Base-by-base conservation (phyloP, 768 basidiomycete species). In the Agaricus sinodeliciosus region DNA sequence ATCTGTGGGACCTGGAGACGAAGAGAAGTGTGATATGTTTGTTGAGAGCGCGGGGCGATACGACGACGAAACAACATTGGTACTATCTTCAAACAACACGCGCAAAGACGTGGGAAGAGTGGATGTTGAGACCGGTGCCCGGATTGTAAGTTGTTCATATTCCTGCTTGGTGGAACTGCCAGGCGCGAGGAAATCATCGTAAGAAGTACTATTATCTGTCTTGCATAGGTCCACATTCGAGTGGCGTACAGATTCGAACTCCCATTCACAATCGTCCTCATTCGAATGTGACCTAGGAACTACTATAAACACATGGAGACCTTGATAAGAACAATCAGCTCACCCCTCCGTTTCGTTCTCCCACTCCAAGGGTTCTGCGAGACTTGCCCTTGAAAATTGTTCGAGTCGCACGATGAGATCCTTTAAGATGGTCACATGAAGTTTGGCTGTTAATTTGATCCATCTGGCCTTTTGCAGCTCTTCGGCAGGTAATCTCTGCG, bases 391-490 rank as follows among this genome's bases (percentile, higher is more conserved):
- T 39, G 82, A 81, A 4, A 83, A 86, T 26, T 80, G 75, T 58
- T 94, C 84, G 47, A 92, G 85, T 19, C 85, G 84, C 22, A 80
- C 68, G 43, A 96, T 77, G 28, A 98, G 75, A 51, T 98, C 96
- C 58, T 84, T 85, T 15, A 98, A 71, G 15, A 80, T 70, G 0
- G 83, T 73, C 12, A 93, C 70, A 1, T 81, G 76, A 1, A 78
- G 69, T 73, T 87, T 94, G 7, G 81, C 70, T 4, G 81, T 67
- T 7, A 79, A 75, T 62, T 87, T 92, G 59, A 98, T 92, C 93
- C 95, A 98, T 63, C 87, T 94, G 26, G 83, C 79, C 65, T 87
- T 94, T 3, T 74, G 62, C 2, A 99, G 76, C 58, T 97, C 94
- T 53, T 98, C 96, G 11, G 96, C 93, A 2, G 85, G 77, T 13